Percentiles rank a stretch among this genome's conserved stretches.
Evolutionary conservation across 495 filamentous ascomycete genomes (phyloP).

Genomic region (Chlorociboria aeruginascens): DNA sequence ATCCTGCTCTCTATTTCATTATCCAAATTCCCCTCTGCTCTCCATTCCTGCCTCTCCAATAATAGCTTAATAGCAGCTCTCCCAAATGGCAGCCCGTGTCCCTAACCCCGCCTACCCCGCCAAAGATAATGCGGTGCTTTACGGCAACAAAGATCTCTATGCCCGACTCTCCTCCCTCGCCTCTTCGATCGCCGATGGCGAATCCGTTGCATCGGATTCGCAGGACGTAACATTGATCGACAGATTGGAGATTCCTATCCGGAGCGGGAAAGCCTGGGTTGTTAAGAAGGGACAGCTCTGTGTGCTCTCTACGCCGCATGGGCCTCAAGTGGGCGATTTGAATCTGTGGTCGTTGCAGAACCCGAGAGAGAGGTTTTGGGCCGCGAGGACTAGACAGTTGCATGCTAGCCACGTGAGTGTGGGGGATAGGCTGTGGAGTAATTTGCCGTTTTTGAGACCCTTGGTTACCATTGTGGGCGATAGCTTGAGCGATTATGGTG

Average conservation of each 20-base stretch:
- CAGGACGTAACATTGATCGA: slow-evolving; percentile 14
- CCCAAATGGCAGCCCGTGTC: slow-evolving; percentile 1
- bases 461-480: slow-evolving; percentile 61
- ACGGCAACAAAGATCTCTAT: slow-evolving; percentile 33
- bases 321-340: slow-evolving; percentile 69
- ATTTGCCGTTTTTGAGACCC: slow-evolving; percentile 63
- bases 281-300: slow-evolving; percentile 48
- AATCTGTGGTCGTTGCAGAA: slow-evolving; percentile 72
- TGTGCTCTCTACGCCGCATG: slow-evolving; percentile 58
- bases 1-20: neutral
- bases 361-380: slow-evolving; percentile 71
- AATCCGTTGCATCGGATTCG: slow-evolving; percentile 10
- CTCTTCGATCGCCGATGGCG: slow-evolving; percentile 13
- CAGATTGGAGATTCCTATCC: slow-evolving; percentile 36
- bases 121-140: slow-evolving; percentile 27
- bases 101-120: slow-evolving; percentile 34
- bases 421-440: slow-evolving; percentile 64
- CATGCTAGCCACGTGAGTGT: slow-evolving; percentile 59
- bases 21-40: neutral
- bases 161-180: slow-evolving; percentile 19
- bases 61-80: too few relatives aligned
- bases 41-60: too few relatives aligned
- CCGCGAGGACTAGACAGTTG: slow-evolving; percentile 62
- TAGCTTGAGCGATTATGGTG: slow-evolving; percentile 43
- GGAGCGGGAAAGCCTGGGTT: slow-evolving; percentile 53